Conservation (phyloP, 352 stramenopile species). For the Pythium aristosporum region DNA sequence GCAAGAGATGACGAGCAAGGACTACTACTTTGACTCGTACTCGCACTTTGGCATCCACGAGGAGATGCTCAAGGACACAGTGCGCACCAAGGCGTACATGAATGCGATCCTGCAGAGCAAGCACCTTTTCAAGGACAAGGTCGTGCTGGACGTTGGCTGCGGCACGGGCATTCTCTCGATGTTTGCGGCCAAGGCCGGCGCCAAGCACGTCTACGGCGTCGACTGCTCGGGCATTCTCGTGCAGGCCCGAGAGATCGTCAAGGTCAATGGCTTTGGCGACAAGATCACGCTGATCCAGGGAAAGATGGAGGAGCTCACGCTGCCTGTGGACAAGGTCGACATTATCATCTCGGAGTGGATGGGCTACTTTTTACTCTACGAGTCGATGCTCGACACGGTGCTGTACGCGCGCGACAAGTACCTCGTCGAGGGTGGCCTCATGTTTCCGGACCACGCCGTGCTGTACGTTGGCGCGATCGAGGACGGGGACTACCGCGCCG, state of each 20-base stretch:
- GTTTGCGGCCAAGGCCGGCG: slow-evolving; percentile 94
- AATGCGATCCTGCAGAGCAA: slow-evolving; percentile 96
- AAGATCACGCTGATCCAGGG: slow-evolving; percentile 95
- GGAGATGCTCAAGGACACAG: slow-evolving; percentile 98
- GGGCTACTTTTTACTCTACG: slow-evolving; percentile 97
- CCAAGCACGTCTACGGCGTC: slow-evolving; percentile 92
- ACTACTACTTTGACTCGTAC: slow-evolving; percentile 99
- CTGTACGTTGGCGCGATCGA: slow-evolving; percentile 96
- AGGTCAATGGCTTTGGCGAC: slow-evolving; percentile 91
- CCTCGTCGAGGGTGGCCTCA: slow-evolving; percentile 89
- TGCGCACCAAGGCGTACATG: slow-evolving; percentile 97
- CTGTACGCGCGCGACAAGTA: slow-evolving; percentile 96
- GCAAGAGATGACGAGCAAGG: slow-evolving; percentile 88
- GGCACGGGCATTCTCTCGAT: slow-evolving; percentile 97
- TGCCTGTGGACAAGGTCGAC: slow-evolving; percentile 94
- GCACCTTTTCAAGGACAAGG: slow-evolving; percentile 96
- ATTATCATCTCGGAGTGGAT: slow-evolving; percentile 99
- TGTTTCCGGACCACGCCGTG: slow-evolving; percentile 96
- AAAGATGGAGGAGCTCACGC: slow-evolving; percentile 91
- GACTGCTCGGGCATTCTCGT: slow-evolving; percentile 95
- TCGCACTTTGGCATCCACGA: slow-evolving; percentile 98
- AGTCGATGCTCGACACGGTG: slow-evolving; percentile 98
- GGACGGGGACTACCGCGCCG: slow-evolving; percentile 93
- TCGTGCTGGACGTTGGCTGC: slow-evolving; percentile 96
- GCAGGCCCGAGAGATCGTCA: slow-evolving; percentile 94